phyloP scores from a whole-genome alignment of 1,284 basidiomycete species.

The Stygiomarasmius scandens region DNA sequence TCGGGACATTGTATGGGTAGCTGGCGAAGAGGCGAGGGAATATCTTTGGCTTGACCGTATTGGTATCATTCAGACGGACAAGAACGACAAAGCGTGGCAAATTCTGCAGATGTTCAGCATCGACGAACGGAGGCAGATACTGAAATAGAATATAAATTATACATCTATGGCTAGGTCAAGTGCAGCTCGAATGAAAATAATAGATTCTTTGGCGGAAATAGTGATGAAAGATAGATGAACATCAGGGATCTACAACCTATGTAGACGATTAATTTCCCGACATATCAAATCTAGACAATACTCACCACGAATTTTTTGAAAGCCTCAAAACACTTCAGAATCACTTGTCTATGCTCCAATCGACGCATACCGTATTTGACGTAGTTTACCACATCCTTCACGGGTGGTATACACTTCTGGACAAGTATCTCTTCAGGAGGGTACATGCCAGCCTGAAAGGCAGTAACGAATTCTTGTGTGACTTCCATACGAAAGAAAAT shows the following conservation, averaged over 20 bases:
- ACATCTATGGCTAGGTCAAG: no score
- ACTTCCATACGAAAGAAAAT: conserved; percentile 33
- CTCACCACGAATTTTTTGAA: conserved; percentile 21
- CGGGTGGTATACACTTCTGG: conserved; percentile 21
- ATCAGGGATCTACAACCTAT: no score
- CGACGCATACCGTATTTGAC: conserved; percentile 37
- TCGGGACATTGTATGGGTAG: conserved; percentile 4
- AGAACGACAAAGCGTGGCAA: conserved; percentile 5
- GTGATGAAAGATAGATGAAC: no score
- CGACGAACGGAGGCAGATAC: no score
- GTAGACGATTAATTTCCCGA: no score
- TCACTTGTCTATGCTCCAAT: conserved; percentile 32
- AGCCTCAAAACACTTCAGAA: conserved; percentile 36
- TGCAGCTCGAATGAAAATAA: no score
- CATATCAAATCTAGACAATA: no score
- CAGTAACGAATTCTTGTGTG: conserved; percentile 16
- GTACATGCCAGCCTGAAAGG: not conserved
- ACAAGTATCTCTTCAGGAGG: conserved; percentile 14
- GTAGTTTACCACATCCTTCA: conserved; percentile 11
- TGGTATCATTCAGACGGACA: conserved; percentile 2
- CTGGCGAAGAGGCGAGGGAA: not conserved
- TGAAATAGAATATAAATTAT: no score
- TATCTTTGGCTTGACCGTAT: conserved; percentile 6
- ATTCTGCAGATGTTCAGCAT: conserved; percentile 5
- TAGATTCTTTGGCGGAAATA: no score